phyloP scores from a whole-genome alignment of 352 stramenopile genomes.

The Phytopythium litorale region DNA sequence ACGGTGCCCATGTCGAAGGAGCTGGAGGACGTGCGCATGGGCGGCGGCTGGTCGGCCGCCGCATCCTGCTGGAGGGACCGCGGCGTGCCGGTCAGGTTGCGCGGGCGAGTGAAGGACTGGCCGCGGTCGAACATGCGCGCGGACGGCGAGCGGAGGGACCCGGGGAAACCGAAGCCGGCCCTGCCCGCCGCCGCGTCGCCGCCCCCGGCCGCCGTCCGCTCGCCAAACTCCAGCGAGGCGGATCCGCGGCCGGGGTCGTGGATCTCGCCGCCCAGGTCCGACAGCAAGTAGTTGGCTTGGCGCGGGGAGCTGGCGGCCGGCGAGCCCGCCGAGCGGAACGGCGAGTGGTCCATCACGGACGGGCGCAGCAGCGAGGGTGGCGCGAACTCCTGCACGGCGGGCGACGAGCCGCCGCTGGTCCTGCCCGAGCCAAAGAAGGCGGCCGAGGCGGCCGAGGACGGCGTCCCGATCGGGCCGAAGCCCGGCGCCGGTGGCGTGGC shows the following conservation, averaged over 20 bases:
- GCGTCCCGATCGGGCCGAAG: constrained; percentile 40
- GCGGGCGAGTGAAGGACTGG: constrained; percentile 1
- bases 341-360: constrained; percentile 18
- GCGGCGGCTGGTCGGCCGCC: not conserved
- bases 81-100: constrained; percentile 2
- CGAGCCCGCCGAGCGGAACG: constrained; percentile 17
- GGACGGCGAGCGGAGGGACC: constrained; percentile 19
- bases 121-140: constrained; percentile 27
- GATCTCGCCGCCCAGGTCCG: constrained; percentile 57
- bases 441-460: constrained; percentile 3
- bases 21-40: constrained; percentile 3
- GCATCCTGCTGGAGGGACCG: not conserved
- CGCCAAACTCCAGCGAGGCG: constrained; percentile 15
- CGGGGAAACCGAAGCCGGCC: constrained; percentile 31
- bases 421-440: constrained; percentile 13
- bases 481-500: constrained; percentile 11
- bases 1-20: constrained; percentile 8
- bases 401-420: constrained; percentile 6
- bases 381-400: constrained; percentile 18
- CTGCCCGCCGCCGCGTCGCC: not conserved
- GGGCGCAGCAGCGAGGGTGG: constrained; percentile 13
- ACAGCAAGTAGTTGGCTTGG: constrained; percentile 37
- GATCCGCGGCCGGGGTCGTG: constrained; percentile 25
- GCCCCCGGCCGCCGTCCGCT: not conserved
- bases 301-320: constrained; percentile 9